A percentile compares a stretch with the other conserved stretches of the same genome.
Conservation (phyloP, 208 protist genomes). For the Acanthamoeba castellanii region DNA sequence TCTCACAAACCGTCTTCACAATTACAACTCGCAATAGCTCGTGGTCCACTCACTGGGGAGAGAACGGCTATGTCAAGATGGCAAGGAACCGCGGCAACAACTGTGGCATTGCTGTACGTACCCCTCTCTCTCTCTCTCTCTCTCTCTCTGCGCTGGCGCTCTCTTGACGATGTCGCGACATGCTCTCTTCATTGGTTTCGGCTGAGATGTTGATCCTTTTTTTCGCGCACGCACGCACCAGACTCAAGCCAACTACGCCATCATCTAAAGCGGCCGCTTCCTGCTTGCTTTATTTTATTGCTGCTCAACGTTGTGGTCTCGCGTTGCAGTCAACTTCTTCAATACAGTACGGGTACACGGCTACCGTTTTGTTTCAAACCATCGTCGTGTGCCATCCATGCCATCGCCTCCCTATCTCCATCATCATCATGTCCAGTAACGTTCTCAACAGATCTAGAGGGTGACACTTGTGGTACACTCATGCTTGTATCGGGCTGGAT, state of each 20-base stretch:
- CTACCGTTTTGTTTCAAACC: too few relatives aligned
- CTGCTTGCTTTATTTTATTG: too few relatives aligned
- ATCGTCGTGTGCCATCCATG: too few relatives aligned
- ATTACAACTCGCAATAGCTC: background rate
- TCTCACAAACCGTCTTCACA: background rate
- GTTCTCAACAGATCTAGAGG: too few relatives aligned
- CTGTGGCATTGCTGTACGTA: constrained; percentile 61
- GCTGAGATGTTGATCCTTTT: background rate
- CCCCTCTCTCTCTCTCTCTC: background rate
- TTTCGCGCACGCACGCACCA: background rate
- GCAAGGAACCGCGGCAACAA: constrained; percentile 59
- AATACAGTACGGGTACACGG: too few relatives aligned
- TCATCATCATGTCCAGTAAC: too few relatives aligned
- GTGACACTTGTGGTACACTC: too few relatives aligned
- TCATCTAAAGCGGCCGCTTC: background rate
- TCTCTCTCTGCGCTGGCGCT: background rate
- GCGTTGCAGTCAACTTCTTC: too few relatives aligned
- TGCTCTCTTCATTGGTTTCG: background rate
- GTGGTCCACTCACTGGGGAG: constrained; percentile 68
- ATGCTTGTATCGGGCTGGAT: too few relatives aligned
- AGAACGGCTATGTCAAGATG: constrained; percentile 69
- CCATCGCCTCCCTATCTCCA: too few relatives aligned
- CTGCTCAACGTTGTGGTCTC: too few relatives aligned
- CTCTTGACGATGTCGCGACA: background rate
- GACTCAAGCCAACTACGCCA: constrained; percentile 54